Evolutionary conservation across 2,329 filamentous ascomycete genomes (phyloP).

Genomic region (Trichoderma lentiforme): DNA sequence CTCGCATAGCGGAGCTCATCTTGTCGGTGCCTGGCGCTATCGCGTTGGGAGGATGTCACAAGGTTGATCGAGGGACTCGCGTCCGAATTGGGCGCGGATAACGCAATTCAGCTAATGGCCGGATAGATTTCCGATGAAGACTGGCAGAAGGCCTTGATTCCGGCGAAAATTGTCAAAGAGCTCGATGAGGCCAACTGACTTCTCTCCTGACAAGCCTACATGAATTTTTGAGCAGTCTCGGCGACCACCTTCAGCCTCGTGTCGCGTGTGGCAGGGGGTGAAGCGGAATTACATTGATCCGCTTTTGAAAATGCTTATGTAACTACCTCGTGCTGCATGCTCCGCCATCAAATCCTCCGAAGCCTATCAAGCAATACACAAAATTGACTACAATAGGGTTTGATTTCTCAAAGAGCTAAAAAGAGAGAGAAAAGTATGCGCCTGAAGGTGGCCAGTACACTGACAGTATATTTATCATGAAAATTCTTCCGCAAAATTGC

Average conservation of each 20-base stretch:
- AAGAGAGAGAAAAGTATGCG: neutral
- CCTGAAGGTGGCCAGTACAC: neutral
- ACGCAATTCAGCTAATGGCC: neutral
- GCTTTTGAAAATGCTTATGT: neutral
- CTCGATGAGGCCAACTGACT: constrained; percentile 6
- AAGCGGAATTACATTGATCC: constrained; percentile 5
- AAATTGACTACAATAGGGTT: neutral
- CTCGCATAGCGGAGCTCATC: constrained; percentile 65
- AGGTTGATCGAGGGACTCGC: constrained; percentile 3
- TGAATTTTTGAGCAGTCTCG: constrained; percentile 18
- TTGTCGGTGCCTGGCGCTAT: constrained; percentile 29
- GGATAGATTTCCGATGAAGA: neutral
- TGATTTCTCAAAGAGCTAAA: neutral
- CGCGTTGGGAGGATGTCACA: constrained; percentile 13
- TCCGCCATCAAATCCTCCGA: neutral
- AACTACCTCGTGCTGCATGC: neutral
- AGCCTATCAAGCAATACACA: neutral
- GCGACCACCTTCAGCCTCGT: constrained; percentile 19
- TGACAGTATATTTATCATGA: neutral
- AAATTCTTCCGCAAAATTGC: neutral
- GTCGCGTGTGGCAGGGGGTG: constrained; percentile 19
- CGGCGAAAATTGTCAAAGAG: neutral
- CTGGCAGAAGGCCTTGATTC: neutral
- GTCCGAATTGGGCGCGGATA: constrained; percentile 10
- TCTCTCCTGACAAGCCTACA: constrained; percentile 12